These are phyloP conservation scores for Ceratobasidium sp. DNA, from an alignment of 1,284 basidiomycete species.

Conservation along the genomic window DNA sequence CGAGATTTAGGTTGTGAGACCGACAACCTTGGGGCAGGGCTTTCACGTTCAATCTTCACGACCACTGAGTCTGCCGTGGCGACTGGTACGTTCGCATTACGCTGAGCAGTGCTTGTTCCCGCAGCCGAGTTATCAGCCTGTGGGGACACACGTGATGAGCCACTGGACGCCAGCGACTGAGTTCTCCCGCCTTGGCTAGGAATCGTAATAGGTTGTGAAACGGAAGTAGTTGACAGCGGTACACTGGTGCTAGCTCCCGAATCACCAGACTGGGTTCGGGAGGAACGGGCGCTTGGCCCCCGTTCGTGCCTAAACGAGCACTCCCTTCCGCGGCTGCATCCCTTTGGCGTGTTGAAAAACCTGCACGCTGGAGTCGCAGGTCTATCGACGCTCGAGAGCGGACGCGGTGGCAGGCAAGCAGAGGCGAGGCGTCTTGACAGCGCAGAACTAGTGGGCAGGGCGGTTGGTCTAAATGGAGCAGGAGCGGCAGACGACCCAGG, in stretches of 20 bases:
- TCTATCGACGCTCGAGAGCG: not conserved
- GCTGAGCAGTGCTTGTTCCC: not conserved
- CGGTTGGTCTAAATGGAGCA: not conserved
- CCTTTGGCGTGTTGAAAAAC: constrained; percentile 11
- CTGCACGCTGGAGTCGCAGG: not conserved
- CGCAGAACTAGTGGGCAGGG: not conserved
- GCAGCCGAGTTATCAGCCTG: not conserved
- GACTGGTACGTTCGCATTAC: too few relatives aligned
- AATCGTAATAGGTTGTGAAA: too few relatives aligned
- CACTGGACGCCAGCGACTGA: not conserved
- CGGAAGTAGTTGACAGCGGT: not conserved
- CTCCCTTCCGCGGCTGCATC: not conserved
- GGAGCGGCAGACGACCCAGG: not conserved
- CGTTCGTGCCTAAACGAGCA: constrained; percentile 23
- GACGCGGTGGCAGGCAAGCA: not conserved
- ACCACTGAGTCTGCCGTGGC: too few relatives aligned
- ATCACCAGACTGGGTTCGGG: not conserved
- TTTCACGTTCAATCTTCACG: not conserved
- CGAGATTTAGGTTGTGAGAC: not conserved
- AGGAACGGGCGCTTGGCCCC: not conserved
- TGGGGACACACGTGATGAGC: not conserved
- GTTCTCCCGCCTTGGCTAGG: too few relatives aligned
- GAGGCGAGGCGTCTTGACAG: not conserved
- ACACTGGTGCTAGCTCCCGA: not conserved
- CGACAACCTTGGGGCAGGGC: not conserved